Percentiles rank a stretch among this genome's conserved stretches.
Conservation (phyloP, 345 rosid species). For the Mercurialis annua region DNA sequence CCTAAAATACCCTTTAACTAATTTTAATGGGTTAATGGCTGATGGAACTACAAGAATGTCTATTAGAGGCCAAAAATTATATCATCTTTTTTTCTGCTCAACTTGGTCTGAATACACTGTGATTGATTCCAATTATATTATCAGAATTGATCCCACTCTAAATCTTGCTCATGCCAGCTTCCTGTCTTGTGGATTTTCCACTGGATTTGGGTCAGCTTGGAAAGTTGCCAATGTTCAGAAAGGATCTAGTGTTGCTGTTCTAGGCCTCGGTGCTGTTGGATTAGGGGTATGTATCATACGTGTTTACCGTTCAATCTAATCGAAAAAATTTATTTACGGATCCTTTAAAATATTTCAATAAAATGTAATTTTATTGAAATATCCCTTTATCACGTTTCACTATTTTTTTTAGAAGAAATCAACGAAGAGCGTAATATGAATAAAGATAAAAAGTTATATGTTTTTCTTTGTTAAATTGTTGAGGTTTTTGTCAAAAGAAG, state of each 20-base stretch:
- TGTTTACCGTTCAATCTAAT: too few relatives aligned
- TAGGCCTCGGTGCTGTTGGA: conserved; percentile 77
- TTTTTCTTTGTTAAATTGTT: too few relatives aligned
- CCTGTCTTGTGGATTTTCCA: conserved; percentile 65
- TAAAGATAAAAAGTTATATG: too few relatives aligned
- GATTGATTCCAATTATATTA: conserved; percentile 37
- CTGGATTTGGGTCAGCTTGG: conserved; percentile 72
- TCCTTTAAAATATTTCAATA: too few relatives aligned
- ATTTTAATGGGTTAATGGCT: conserved; percentile 32
- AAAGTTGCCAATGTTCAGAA: conserved; percentile 48
- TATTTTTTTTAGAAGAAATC: too few relatives aligned
- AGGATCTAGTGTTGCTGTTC: conserved; percentile 56
- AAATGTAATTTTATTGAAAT: too few relatives aligned
- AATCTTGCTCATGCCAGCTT: conserved; percentile 44
- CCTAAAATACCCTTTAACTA: conserved; percentile 37
- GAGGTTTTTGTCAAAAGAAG: too few relatives aligned
- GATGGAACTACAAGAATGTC: conserved; percentile 63
- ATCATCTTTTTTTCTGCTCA: conserved; percentile 49
- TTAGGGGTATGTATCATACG: conserved; percentile 38
- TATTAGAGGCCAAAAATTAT: conserved; percentile 39
- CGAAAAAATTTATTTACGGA: too few relatives aligned
- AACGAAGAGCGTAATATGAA: too few relatives aligned
- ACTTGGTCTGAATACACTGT: conserved; percentile 67
- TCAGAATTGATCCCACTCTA: conserved; percentile 43
- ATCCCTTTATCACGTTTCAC: too few relatives aligned